Evolutionary conservation across 306 rosid genomes (phyloP).

Genomic region (Sicyos edulis): DNA sequence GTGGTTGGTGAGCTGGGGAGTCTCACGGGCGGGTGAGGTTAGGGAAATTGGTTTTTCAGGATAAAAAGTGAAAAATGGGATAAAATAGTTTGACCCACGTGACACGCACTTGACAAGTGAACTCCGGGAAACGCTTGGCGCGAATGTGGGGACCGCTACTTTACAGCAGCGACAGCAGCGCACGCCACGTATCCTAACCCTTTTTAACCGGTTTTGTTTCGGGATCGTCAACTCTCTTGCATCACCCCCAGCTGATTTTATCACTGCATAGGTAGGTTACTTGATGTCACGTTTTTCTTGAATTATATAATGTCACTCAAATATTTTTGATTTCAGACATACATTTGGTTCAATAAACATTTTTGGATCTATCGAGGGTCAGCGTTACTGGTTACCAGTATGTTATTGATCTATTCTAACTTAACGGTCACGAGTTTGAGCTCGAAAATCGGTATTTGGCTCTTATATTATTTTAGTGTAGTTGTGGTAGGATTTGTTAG

Average conservation of each 20-base stretch:
- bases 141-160: slow-evolving; percentile 18
- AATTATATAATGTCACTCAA: too few relatives aligned
- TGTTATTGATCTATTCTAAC: too few relatives aligned
- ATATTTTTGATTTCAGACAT: too few relatives aligned
- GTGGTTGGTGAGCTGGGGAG: not conserved
- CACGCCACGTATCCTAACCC: slow-evolving; percentile 9
- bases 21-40: not conserved
- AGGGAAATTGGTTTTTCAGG: not conserved
- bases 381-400: too few relatives aligned
- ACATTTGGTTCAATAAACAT: too few relatives aligned
- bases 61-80: slow-evolving; percentile 1
- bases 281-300: too few relatives aligned
- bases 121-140: slow-evolving; percentile 19
- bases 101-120: slow-evolving; percentile 24
- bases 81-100: slow-evolving; percentile 14
- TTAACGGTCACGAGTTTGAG: too few relatives aligned
- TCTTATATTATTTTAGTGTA: too few relatives aligned
- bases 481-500: too few relatives aligned
- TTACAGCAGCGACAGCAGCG: slow-evolving; percentile 17
- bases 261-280: not conserved
- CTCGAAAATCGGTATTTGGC: too few relatives aligned
- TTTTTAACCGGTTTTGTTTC: not conserved
- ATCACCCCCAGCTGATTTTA: not conserved
- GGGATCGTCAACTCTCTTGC: not conserved
- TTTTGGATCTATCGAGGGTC: too few relatives aligned